These are phyloP conservation scores for Aspergillus haitiensis DNA, from an alignment of 495 filamentous ascomycete species.

Conservation along the genomic window DNA sequence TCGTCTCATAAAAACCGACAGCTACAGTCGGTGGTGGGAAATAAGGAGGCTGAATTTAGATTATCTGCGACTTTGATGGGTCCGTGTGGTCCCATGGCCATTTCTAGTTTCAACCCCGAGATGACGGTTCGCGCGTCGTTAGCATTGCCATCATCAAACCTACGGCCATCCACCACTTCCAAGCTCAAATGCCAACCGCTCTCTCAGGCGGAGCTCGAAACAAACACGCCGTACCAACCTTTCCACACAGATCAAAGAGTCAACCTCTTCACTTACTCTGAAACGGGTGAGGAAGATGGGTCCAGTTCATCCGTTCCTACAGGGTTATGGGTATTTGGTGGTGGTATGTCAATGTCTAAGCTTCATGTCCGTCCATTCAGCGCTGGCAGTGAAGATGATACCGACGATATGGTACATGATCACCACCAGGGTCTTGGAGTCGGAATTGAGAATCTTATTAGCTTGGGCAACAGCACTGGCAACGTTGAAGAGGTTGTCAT, in stretches of 20 bases:
- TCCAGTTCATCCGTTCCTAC: slow-evolving; percentile 26
- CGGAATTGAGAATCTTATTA: slow-evolving; percentile 55
- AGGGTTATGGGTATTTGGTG: slow-evolving; percentile 71
- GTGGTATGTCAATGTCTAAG: slow-evolving; percentile 57
- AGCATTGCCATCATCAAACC: slow-evolving; percentile 36
- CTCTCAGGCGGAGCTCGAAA: slow-evolving; percentile 89
- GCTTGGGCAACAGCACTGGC: slow-evolving; percentile 58
- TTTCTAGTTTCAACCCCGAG: slow-evolving; percentile 34
- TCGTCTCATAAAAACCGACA: slow-evolving; percentile 46
- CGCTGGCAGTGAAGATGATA: slow-evolving; percentile 55
- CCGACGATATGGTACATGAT: slow-evolving; percentile 45
- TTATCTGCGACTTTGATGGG: slow-evolving; percentile 49
- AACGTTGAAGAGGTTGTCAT: slow-evolving; percentile 77
- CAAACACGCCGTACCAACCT: slow-evolving; percentile 83
- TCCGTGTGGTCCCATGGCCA: slow-evolving; percentile 40
- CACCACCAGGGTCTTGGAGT: slow-evolving; percentile 38
- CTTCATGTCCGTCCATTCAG: slow-evolving; percentile 58
- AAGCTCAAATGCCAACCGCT: slow-evolving; percentile 53
- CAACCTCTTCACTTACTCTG: slow-evolving; percentile 60
- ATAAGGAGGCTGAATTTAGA: slow-evolving; percentile 64
- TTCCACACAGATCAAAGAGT: slow-evolving; percentile 87
- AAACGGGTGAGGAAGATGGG: slow-evolving; percentile 24
- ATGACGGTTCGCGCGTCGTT: slow-evolving; percentile 32
- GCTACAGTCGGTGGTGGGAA: slow-evolving; percentile 53
- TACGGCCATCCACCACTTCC: slow-evolving; percentile 30